Evolutionary conservation across 2,329 filamentous ascomycete genomes (phyloP).

Genomic region (Penicillium concentricum): DNA sequence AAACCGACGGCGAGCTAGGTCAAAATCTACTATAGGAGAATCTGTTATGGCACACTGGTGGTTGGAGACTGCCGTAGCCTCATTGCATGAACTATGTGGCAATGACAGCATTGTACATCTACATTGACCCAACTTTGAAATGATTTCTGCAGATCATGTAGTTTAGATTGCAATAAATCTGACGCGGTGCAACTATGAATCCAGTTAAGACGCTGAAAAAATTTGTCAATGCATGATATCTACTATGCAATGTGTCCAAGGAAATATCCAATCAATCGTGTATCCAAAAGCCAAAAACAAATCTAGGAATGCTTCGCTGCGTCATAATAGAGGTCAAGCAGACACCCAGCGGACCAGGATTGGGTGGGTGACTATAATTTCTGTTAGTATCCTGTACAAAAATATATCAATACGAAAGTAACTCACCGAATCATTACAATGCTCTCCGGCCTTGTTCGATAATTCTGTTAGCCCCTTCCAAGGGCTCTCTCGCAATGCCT

Average conservation of each 20-base stretch:
- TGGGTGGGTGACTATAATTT: slow-evolving; percentile 76
- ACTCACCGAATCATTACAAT: slow-evolving; percentile 82
- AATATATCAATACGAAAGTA: neutral
- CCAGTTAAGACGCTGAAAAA: neutral
- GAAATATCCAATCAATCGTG: neutral
- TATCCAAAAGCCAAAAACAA: neutral
- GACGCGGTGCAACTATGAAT: neutral
- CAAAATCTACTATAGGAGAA: too few species aligned
- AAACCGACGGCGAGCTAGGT: too few species aligned
- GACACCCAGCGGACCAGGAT: slow-evolving; percentile 90
- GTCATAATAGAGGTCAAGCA: slow-evolving; percentile 96
- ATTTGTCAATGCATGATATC: neutral
- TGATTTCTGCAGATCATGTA: neutral
- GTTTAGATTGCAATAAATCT: neutral
- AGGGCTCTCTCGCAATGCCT: slow-evolving; percentile 72
- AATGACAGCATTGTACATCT: neutral
- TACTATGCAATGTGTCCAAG: neutral
- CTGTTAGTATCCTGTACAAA: slow-evolving; percentile 8
- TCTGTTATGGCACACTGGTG: too few species aligned
- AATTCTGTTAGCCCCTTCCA: slow-evolving; percentile 94
- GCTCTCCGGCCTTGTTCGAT: slow-evolving; percentile 82
- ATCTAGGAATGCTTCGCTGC: slow-evolving; percentile 53
- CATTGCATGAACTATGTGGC: neutral
- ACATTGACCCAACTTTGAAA: neutral
- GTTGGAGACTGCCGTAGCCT: too few species aligned